Evolutionary conservation across 148 eudicot genomes (phyloP).

Genomic region (Rhododendron ferrugineum): DNA sequence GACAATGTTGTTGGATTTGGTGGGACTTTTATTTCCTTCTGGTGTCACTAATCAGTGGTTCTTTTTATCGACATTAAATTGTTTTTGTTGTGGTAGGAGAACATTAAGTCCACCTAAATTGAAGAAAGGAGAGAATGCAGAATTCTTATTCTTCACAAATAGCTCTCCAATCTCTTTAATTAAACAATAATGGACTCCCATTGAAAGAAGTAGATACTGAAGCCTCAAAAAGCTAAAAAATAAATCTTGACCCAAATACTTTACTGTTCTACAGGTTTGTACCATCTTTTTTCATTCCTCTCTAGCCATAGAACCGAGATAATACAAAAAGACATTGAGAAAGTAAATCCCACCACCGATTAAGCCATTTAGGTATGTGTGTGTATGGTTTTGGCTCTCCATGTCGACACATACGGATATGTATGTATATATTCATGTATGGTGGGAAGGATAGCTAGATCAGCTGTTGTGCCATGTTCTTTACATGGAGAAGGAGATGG

Average conservation of each 20-base stretch:
- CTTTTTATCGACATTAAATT: not conserved
- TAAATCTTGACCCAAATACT: not conserved
- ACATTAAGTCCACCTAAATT: not conserved
- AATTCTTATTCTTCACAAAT: not conserved
- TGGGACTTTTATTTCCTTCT: not conserved
- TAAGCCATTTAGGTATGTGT: not conserved
- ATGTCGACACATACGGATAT: not conserved
- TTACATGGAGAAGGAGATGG: not conserved
- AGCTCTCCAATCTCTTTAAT: not conserved
- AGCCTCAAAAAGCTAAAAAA: not conserved
- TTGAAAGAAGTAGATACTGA: not conserved
- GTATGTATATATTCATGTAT: not conserved
- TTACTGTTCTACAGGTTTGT: not conserved
- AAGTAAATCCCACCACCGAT: not conserved
- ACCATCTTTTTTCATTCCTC: not conserved
- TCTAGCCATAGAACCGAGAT: not conserved
- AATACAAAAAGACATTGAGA: not conserved
- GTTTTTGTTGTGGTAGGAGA: not conserved
- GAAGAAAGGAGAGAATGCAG: not conserved
- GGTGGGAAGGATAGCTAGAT: not conserved
- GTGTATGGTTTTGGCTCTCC: not conserved
- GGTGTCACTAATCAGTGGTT: not conserved
- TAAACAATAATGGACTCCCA: not conserved
- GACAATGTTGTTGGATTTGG: not conserved
- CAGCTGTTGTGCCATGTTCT: not conserved